Evolutionary conservation across 1,139 yeast species (phyloP), one percentile per base, ranked within the genome.

Genomic region (Candida gigantensis): DNA sequence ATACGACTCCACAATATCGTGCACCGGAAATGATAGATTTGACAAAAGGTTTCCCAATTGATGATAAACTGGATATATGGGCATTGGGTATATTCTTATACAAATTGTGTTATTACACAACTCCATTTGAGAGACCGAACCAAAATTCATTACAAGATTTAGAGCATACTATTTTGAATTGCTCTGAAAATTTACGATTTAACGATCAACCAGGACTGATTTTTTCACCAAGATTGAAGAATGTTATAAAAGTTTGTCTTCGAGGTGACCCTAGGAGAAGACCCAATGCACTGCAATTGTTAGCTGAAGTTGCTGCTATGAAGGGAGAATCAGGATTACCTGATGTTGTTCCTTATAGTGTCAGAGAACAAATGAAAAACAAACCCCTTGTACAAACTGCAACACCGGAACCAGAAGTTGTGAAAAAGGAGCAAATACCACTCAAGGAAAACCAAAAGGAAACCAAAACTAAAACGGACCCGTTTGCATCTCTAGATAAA

Each of bases 1-100:
- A 92, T 58, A 92, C 98, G 0, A 92, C 98, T 2, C 96, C 97
- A n/a, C 98, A 92, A 59, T 92, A 92, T 60, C 72, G 98, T 47
- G 75, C 96, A 1, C 98, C 98, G 1, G 98, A 92, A 60, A 92
- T 92, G 98, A 76, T 94, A 37, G 97, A 92, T 60, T 71, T 92
- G 30, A 78, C 84, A 45, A 74, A 84, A 44, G 87, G 94, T 3
- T 74, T 84, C 42, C 95, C 97, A 3, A 85, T 92, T 43, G 95
- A 90, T 60, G 97, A 92, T 55, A 92, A 92, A 58, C 79, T 90
- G 44, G 98, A 92, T 61, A 81, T 92, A 23, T 92, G 98, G 98
- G 98, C 98, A 1, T 66, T 92, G 41, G 98, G 98, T 10, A 80
- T 90, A 19, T 85, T 94, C 48, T 68, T 92, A 37, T 92, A 90